These are phyloP conservation scores for Sinapis alba DNA, from an alignment of 441 rosid genomes.

Conservation along the genomic window DNA sequence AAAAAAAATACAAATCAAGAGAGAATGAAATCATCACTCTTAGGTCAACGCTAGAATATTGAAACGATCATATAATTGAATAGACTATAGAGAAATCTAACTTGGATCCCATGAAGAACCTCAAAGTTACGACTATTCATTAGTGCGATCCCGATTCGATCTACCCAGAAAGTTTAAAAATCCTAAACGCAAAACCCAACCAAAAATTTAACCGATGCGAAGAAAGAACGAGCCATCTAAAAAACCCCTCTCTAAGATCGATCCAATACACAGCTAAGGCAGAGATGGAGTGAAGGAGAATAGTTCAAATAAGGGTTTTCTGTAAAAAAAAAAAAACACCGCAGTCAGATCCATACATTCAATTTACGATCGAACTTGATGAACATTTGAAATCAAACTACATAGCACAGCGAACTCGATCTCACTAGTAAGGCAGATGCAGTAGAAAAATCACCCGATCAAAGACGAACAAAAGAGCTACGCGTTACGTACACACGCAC, in stretches of 20 bases:
- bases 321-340: slow-evolving; percentile 42
- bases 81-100: background rate
- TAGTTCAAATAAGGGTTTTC: slow-evolving; percentile 24
- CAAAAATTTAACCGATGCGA: background rate
- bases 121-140: background rate
- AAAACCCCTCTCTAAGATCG: slow-evolving; percentile 15
- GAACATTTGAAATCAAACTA: slow-evolving; percentile 51
- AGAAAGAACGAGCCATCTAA: background rate
- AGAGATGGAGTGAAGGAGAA: background rate
- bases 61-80: slow-evolving; percentile 17
- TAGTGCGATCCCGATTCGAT: slow-evolving; percentile 25
- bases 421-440: slow-evolving; percentile 6
- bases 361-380: slow-evolving; percentile 38
- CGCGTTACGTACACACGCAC: background rate
- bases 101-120: slow-evolving; percentile 14
- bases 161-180: slow-evolving; percentile 21
- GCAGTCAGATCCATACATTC: slow-evolving; percentile 67
- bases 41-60: slow-evolving; percentile 18
- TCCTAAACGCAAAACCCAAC: slow-evolving; percentile 21
- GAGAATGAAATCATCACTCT: slow-evolving; percentile 7
- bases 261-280: slow-evolving; percentile 11
- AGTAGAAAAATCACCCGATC: slow-evolving; percentile 21
- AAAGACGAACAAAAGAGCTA: slow-evolving; percentile 11
- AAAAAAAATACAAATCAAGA: background rate
- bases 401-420: slow-evolving; percentile 18